These are phyloP conservation scores for Wallemia hederae DNA, from an alignment of 1,284 basidiomycete species.

Conservation along the genomic window DNA sequence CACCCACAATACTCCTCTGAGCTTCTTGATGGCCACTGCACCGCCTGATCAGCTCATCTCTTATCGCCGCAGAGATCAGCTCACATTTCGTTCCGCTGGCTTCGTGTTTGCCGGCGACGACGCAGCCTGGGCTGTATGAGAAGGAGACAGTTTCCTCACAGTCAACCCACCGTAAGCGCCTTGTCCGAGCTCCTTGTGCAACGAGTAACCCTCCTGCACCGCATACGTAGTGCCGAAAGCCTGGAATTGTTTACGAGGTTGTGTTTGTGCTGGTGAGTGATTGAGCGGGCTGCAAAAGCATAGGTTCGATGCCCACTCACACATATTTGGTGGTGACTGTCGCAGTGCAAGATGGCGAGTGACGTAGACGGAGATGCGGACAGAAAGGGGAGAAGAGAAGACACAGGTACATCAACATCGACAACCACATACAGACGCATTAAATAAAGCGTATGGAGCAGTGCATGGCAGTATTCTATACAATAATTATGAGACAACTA, in stretches of 20 bases:
- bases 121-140: neutral
- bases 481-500: no score
- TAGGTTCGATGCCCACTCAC: neutral
- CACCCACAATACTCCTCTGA: neutral
- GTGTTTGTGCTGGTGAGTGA: neutral
- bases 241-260: constrained; percentile 32
- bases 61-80: neutral
- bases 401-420: no score
- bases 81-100: neutral
- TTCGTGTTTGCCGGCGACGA: neutral
- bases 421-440: no score
- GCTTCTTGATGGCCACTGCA: neutral
- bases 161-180: constrained; percentile 41
- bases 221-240: constrained; percentile 55
- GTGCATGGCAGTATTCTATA: no score
- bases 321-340: neutral
- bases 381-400: no score
- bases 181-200: constrained; percentile 82
- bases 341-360: neutral
- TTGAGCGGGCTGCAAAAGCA: neutral
- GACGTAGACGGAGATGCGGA: neutral
- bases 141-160: constrained; percentile 6
- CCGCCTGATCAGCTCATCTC: neutral
- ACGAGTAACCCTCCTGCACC: constrained; percentile 71
- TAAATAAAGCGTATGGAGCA: no score